Evolutionary conservation across 345 rosid species (phyloP).

Genomic region (Limnanthes douglasii): DNA sequence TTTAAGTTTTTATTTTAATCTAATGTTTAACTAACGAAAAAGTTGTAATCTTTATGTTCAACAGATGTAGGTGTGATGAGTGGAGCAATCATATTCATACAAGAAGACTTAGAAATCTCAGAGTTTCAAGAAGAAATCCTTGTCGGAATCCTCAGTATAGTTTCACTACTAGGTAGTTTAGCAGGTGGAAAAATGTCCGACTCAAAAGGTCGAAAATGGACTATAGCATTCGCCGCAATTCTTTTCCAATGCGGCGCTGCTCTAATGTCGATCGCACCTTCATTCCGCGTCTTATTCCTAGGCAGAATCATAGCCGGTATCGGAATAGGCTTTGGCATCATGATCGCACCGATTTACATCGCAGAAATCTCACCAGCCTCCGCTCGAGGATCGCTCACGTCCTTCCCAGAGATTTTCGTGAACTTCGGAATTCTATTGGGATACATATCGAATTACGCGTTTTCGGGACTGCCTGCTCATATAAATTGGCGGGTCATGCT

Average conservation of each 20-base stretch:
- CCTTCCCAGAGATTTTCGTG: constrained; percentile 40
- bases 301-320: constrained; percentile 39
- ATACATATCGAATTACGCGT: constrained; percentile 39
- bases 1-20: no score
- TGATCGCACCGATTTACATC: constrained; percentile 47
- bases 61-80: constrained; percentile 70
- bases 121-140: constrained; percentile 40
- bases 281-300: constrained; percentile 23
- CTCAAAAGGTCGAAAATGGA: constrained; percentile 45
- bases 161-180: constrained; percentile 45
- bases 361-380: constrained; percentile 42
- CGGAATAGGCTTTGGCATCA: constrained; percentile 44
- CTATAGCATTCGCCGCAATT: constrained; percentile 30
- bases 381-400: constrained; percentile 40
- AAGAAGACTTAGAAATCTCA: constrained; percentile 32
- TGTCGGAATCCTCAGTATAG: constrained; percentile 41
- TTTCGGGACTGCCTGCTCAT: constrained; percentile 27
- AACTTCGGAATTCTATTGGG: constrained; percentile 59
- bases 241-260: constrained; percentile 39
- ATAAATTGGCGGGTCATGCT: constrained; percentile 53
- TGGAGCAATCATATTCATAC: constrained; percentile 47
- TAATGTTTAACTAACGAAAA: no score
- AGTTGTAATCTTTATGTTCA: background rate
- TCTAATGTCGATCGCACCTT: constrained; percentile 34
- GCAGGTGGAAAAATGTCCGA: constrained; percentile 52